Evolutionary conservation across 345 rosid genomes (phyloP).

Genomic region (Eucalyptus pauciflora): DNA sequence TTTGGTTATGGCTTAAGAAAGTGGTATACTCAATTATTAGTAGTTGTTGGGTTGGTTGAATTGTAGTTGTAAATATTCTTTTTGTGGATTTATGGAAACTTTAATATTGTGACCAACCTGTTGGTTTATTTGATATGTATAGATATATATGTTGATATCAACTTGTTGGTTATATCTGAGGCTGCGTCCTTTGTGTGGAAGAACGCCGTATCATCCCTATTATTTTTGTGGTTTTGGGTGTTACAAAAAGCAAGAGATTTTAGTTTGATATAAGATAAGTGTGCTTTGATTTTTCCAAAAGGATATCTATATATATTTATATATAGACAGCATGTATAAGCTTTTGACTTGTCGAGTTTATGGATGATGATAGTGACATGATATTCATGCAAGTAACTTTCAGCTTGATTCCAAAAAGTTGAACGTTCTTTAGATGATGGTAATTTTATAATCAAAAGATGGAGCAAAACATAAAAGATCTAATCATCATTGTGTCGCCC

Average conservation of each 20-base stretch:
- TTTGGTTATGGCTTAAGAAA: too few species aligned
- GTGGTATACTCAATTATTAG: too few species aligned
- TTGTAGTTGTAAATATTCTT: too few species aligned
- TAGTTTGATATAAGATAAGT: not conserved
- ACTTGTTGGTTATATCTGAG: too few species aligned
- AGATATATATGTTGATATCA: too few species aligned
- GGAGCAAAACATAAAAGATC: not conserved
- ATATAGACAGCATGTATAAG: not conserved
- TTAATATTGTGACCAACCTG: too few species aligned
- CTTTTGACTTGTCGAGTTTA: not conserved
- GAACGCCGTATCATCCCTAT: too few species aligned
- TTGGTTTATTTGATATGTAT: too few species aligned
- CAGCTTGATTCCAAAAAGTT: not conserved
- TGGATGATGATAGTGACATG: not conserved
- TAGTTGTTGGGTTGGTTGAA: too few species aligned
- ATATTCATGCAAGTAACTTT: not conserved
- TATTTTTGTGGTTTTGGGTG: too few species aligned
- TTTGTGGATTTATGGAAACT: too few species aligned
- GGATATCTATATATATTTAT: not conserved
- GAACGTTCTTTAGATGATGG: not conserved
- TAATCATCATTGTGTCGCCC: not conserved
- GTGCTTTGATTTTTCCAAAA: too few species aligned
- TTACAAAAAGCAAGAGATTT: not conserved
- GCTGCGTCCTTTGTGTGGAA: fast-evolving
- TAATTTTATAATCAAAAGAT: not conserved